Percentiles rank a stretch among this genome's conserved stretches.
Conservation (phyloP, 495 filamentous ascomycete genomes). For the Podospora pseudocomata region DNA sequence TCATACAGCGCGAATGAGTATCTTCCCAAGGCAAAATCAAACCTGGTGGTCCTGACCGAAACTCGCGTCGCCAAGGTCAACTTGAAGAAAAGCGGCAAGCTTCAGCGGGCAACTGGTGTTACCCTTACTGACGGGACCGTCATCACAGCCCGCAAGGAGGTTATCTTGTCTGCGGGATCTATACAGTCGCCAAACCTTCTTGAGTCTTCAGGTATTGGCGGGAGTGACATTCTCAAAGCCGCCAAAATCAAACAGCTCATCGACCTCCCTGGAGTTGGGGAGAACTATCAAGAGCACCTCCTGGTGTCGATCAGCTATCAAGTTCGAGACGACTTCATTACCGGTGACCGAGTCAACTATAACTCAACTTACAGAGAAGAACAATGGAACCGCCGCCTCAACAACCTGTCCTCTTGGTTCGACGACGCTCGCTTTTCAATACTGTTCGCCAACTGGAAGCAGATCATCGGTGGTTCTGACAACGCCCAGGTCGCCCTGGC, state of each 20-base stretch:
- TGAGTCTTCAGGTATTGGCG: slow-evolving; percentile 56
- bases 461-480: slow-evolving; percentile 8
- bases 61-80: slow-evolving; percentile 25
- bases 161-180: slow-evolving; percentile 55
- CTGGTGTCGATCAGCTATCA: slow-evolving; percentile 29
- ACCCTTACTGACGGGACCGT: slow-evolving; percentile 26
- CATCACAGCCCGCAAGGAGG: slow-evolving; percentile 44
- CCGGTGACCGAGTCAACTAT: slow-evolving; percentile 26
- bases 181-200: slow-evolving; percentile 51
- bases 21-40: slow-evolving; percentile 22
- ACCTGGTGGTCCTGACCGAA: slow-evolving; percentile 25
- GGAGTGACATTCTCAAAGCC: slow-evolving; percentile 31
- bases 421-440: slow-evolving; percentile 28
- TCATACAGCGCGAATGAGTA: slow-evolving; percentile 37
- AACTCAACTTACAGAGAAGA: slow-evolving; percentile 25
- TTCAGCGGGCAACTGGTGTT: slow-evolving; percentile 28
- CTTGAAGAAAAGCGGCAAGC: slow-evolving; percentile 13
- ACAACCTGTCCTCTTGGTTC: slow-evolving; percentile 22
- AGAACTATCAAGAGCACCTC: slow-evolving; percentile 51
- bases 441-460: slow-evolving; percentile 24
- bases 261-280: slow-evolving; percentile 49
- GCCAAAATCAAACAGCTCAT: slow-evolving; percentile 38
- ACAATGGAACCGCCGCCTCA: slow-evolving; percentile 23
- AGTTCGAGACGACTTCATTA: slow-evolving; percentile 21
- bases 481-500: slow-evolving; percentile 11